Percentiles rank a stretch among this genome's conserved stretches.
These are phyloP conservation scores for Arachis monticola DNA, from an alignment of 331 rosid species.

Conservation along the genomic window DNA sequence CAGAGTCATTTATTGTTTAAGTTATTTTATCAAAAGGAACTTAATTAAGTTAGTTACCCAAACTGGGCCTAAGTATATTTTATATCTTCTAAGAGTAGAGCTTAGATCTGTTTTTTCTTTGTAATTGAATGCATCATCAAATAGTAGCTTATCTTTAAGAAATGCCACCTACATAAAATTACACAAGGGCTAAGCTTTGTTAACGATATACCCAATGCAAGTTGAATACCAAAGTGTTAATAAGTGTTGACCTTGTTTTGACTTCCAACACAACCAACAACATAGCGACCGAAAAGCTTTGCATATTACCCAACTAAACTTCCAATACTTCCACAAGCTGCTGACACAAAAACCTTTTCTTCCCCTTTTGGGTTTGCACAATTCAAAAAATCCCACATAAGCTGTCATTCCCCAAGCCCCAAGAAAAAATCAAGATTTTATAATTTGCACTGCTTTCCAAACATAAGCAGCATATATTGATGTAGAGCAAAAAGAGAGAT, in stretches of 20 bases:
- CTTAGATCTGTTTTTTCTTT: no score
- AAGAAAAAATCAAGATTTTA: background rate
- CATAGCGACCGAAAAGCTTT: constrained; percentile 72
- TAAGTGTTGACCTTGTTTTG: constrained; percentile 46
- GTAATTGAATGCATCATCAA: no score
- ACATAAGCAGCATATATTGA: no score
- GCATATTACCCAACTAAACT: constrained; percentile 73
- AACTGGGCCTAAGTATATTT: no score
- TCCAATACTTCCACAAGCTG: constrained; percentile 70
- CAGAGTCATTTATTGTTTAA: no score
- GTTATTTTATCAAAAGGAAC: no score
- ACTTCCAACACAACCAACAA: constrained; percentile 71
- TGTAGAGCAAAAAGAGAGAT: background rate
- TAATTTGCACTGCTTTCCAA: background rate
- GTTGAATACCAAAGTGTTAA: background rate
- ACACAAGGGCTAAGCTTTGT: no score
- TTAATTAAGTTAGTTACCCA: no score
- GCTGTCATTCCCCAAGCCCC: constrained; percentile 72
- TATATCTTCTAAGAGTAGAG: no score
- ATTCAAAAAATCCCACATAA: constrained; percentile 65
- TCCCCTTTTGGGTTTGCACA: constrained; percentile 65
- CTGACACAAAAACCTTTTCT: constrained; percentile 73
- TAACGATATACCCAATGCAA: no score
- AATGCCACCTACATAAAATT: no score
- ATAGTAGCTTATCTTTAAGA: no score